A percentile compares a stretch with the other conserved stretches of the same genome.
Evolutionary conservation across 2,329 filamentous ascomycete species (phyloP).

Genomic region (Capronia americana): DNA sequence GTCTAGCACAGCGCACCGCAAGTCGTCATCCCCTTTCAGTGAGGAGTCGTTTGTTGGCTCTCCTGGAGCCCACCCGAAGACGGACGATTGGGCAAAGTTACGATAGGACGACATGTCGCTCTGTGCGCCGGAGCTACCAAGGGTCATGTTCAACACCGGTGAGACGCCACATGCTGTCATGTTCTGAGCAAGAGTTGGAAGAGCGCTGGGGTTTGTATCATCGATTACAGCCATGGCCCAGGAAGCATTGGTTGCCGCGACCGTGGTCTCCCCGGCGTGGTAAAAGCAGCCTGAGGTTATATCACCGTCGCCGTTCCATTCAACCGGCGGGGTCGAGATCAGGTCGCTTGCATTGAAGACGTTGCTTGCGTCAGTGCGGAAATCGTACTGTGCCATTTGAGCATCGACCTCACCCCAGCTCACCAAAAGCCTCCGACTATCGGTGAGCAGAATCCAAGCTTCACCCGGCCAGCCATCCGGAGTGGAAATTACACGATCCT

Average conservation of each 20-base stretch:
- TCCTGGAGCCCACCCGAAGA: slow-evolving; percentile 67
- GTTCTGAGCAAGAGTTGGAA: slow-evolving; percentile 47
- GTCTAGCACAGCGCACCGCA: slow-evolving; percentile 65
- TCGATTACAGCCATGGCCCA: slow-evolving; percentile 53
- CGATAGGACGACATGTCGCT: slow-evolving; percentile 48
- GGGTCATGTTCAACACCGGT: slow-evolving; percentile 63
- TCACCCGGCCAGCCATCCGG: slow-evolving; percentile 70
- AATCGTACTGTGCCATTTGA: slow-evolving; percentile 63
- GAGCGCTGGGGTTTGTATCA: slow-evolving; percentile 37
- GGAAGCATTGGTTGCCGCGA: slow-evolving; percentile 59
- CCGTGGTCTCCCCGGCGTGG: slow-evolving; percentile 46
- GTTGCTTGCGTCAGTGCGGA: slow-evolving; percentile 55
- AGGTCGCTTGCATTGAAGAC: slow-evolving; percentile 61
- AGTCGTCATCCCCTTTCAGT: slow-evolving; percentile 40
- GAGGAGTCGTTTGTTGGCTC: slow-evolving; percentile 60
- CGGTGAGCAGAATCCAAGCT: slow-evolving; percentile 61
- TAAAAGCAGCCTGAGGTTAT: slow-evolving; percentile 63
- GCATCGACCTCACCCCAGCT: slow-evolving; percentile 64
- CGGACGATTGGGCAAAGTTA: slow-evolving; percentile 60
- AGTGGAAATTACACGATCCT: slow-evolving; percentile 50
- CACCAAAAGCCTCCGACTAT: slow-evolving; percentile 61
- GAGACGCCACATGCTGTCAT: slow-evolving; percentile 66
- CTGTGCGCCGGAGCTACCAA: slow-evolving; percentile 49
- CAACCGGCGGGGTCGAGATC: slow-evolving; percentile 8
- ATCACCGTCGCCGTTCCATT: slow-evolving; percentile 47